phyloP scores from a whole-genome alignment of 176 grass and related monocot genomes.

The Oropetium thomaeum region DNA sequence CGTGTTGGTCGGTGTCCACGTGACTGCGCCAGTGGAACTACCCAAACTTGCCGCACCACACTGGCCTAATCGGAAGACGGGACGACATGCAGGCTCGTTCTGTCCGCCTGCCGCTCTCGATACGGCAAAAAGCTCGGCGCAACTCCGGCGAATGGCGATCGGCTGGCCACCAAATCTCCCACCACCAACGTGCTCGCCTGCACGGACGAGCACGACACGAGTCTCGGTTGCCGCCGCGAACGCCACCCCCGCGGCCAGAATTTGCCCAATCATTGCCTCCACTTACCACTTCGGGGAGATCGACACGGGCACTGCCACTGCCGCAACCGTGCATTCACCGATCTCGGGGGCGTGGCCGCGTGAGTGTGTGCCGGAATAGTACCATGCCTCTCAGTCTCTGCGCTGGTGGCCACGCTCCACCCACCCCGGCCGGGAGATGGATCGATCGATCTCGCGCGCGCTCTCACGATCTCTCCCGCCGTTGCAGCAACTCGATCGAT shows the following conservation, averaged over 20 bases:
- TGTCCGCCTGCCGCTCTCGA: not conserved
- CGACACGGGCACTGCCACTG: no score
- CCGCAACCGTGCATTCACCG: no score
- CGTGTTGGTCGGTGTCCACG: not conserved
- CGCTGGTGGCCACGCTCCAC: no score
- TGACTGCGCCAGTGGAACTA: not conserved
- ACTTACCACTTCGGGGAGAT: no score
- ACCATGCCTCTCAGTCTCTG: no score
- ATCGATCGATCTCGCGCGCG: no score
- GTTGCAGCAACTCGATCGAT: no score
- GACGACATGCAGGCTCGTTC: not conserved
- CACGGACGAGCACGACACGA: not conserved
- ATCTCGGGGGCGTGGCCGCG: no score
- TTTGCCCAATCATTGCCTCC: constrained; percentile 5
- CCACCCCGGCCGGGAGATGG: no score
- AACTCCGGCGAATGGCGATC: not conserved
- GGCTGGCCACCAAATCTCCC: not conserved
- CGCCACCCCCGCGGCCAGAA: not conserved
- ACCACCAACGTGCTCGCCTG: not conserved
- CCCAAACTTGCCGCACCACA: not conserved
- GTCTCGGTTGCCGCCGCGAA: not conserved
- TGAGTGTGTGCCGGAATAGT: no score
- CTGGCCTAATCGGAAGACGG: not conserved
- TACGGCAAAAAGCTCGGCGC: not conserved
- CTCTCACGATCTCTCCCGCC: no score